Percentiles rank a stretch among this genome's conserved stretches.
Conservation (phyloP, 2,329 filamentous ascomycete species). For the Penicillium sp. region DNA sequence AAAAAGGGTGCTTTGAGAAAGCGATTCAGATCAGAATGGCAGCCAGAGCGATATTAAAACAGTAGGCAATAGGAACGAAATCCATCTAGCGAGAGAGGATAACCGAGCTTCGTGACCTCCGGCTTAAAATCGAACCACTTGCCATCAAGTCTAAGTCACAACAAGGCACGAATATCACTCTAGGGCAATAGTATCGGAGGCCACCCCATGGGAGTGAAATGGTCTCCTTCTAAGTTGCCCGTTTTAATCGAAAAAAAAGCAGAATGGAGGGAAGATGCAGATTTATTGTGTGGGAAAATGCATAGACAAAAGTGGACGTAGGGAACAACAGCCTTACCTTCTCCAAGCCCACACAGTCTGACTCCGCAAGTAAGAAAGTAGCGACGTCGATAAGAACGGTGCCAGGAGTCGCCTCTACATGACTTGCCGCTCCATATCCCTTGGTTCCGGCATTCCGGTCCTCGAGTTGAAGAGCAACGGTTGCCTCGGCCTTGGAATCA, state of each 20-base stretch:
- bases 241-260: conserved; percentile 1
- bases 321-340: conserved; percentile 31
- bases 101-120: conserved; percentile 21
- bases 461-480: conserved; percentile 32
- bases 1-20: conserved; percentile 11
- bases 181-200: conserved; percentile 61
- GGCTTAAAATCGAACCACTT: conserved; percentile 3
- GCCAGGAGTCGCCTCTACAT: conserved; percentile 62
- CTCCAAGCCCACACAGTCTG: conserved; percentile 58
- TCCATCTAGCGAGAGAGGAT: conserved; percentile 40
- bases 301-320: conserved; percentile 1
- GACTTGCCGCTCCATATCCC: conserved; percentile 80
- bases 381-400: conserved; percentile 78
- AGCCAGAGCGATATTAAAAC: conserved; percentile 6
- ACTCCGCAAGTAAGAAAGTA: conserved; percentile 67
- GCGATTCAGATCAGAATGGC: not conserved
- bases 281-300: conserved; percentile 1
- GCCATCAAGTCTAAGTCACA: conserved; percentile 3
- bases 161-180: conserved; percentile 35
- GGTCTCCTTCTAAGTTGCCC: conserved; percentile 58
- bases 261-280: not conserved
- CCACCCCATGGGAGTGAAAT: conserved; percentile 47
- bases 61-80: conserved; percentile 28
- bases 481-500: conserved; percentile 43
- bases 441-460: conserved; percentile 56